Evolutionary conservation across 495 filamentous ascomycete genomes (phyloP), one percentile per base, ranked within the genome.

Genomic region (Ramalina intermedia): DNA sequence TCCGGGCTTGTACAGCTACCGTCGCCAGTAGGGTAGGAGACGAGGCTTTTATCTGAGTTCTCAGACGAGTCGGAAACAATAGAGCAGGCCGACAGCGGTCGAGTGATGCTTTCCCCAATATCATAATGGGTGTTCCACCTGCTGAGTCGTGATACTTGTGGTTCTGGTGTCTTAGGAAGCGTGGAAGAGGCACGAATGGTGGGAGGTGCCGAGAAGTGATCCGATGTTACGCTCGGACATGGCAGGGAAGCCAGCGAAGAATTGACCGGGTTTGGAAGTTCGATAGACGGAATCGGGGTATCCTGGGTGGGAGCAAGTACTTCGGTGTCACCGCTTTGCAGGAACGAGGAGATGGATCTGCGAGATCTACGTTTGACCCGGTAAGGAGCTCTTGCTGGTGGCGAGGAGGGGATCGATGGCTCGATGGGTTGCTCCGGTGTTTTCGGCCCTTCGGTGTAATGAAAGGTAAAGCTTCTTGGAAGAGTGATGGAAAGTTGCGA

Each of bases 1-100:
- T 85, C 82, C 9, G 74, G 74, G 57, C 79, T 83, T 8, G 79
- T 80, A 58, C 78, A 84, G 58, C 80, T 84, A 40, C 75, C 81
- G 46, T 76, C 80, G 45, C 74, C 64, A 3, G 82, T 81, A 1
- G 68, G 76, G 42, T 76, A 80, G 14, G 83, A 83, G 16, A 70
- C 71, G 17, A 73, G 71, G 26, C 78, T 87, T 46, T 76, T 77
- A 48, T 73, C 69, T 0, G 82, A 85, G 35, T 80, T 82, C 38
- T 78, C 60, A 2, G 82, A 87, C 3, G 82, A 86, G 58, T 84
- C 75, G 5, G 82, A 86, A 36, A 72, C 66, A 36, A 69, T 72
- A 0, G 82, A 85, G 50, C 73, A 80, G 4, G 69, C 69, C 5
- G 78, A 82, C 37, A 65, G 62, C 4, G 76, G 78, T 21, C 78